A percentile compares a stretch with the other conserved stretches of the same genome.
phyloP scores from a whole-genome alignment of 2,329 filamentous ascomycete genomes.

The Pseudogymnoascus pannorum region DNA sequence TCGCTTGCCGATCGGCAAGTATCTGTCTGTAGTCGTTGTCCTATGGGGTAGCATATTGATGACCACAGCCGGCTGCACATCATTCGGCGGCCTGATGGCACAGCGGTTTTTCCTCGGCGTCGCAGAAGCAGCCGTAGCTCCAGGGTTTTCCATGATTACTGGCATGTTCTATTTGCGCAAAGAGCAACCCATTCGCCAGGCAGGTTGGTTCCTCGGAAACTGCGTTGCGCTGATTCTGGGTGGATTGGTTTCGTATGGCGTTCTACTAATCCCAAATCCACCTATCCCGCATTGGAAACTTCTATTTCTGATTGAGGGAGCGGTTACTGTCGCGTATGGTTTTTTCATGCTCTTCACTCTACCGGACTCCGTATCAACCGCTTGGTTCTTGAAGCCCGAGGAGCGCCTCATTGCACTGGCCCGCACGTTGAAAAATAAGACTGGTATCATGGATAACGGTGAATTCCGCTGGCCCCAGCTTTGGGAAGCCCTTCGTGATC shows the following conservation, averaged over 20 bases:
- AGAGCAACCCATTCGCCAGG: conserved; percentile 30
- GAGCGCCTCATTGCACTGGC: conserved; percentile 33
- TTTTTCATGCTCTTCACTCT: conserved; percentile 39
- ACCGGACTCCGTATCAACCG: conserved; percentile 43
- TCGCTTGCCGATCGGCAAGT: conserved; percentile 31
- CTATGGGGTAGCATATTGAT: conserved; percentile 15
- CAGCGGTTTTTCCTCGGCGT: conserved; percentile 26
- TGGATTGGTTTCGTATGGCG: conserved; percentile 10
- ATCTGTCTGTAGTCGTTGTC: conserved; percentile 19
- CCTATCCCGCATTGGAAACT: conserved; percentile 20
- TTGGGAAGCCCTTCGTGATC: conserved; percentile 33
- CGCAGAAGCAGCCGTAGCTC: conserved; percentile 24
- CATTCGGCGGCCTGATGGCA: conserved; percentile 17
- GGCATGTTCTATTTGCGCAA: conserved; percentile 31
- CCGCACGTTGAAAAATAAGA: conserved; percentile 22
- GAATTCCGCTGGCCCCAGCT: conserved; percentile 33
- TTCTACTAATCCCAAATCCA: conserved; percentile 14
- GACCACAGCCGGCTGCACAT: conserved; percentile 16
- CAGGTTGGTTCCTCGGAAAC: conserved; percentile 24
- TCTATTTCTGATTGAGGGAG: conserved; percentile 22
- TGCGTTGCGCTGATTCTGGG: conserved; percentile 15
- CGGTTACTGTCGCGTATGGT: conserved; percentile 25
- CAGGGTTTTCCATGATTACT: conserved; percentile 30
- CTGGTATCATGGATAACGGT: conserved; percentile 13
- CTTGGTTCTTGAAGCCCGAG: conserved; percentile 33